A percentile compares a stretch with the other conserved stretches of the same genome.
Evolutionary conservation across 2,329 filamentous ascomycete genomes (phyloP).

Genomic region (Neonectria hederae): DNA sequence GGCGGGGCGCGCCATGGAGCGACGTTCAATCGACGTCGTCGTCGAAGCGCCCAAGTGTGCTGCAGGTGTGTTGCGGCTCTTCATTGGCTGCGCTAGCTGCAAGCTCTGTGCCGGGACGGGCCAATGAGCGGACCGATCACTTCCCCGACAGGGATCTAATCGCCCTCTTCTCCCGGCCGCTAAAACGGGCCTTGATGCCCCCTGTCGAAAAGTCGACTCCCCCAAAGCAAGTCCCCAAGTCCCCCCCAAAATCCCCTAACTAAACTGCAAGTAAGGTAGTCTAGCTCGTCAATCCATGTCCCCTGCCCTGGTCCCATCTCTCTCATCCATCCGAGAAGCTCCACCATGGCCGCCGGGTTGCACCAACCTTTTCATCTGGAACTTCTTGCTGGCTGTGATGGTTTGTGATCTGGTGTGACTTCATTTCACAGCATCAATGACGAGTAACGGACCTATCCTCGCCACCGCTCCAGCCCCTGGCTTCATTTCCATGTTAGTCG

Average conservation of each 20-base stretch:
- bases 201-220: neutral
- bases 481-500: neutral
- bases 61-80: slow-evolving; percentile 43
- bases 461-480: neutral
- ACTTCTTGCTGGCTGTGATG: slow-evolving; percentile 10
- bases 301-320: neutral
- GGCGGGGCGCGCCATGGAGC: slow-evolving; percentile 39
- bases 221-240: neutral
- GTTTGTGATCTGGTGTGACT: slow-evolving; percentile 21
- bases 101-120: slow-evolving; percentile 37
- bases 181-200: slow-evolving; percentile 24
- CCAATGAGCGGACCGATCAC: slow-evolving; percentile 51
- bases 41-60: slow-evolving; percentile 47
- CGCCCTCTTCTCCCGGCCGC: slow-evolving; percentile 44
- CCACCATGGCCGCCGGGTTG: slow-evolving; percentile 14
- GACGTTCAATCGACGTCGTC: slow-evolving; percentile 46
- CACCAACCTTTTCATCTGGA: slow-evolving; percentile 19
- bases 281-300: neutral
- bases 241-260: neutral
- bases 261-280: neutral
- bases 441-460: neutral
- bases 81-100: slow-evolving; percentile 49
- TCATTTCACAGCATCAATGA: slow-evolving; percentile 12
- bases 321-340: slow-evolving; percentile 3
- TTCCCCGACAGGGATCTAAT: slow-evolving; percentile 48